phyloP scores from a whole-genome alignment of 352 stramenopile genomes.

The Globisporangium acanthophoron region DNA sequence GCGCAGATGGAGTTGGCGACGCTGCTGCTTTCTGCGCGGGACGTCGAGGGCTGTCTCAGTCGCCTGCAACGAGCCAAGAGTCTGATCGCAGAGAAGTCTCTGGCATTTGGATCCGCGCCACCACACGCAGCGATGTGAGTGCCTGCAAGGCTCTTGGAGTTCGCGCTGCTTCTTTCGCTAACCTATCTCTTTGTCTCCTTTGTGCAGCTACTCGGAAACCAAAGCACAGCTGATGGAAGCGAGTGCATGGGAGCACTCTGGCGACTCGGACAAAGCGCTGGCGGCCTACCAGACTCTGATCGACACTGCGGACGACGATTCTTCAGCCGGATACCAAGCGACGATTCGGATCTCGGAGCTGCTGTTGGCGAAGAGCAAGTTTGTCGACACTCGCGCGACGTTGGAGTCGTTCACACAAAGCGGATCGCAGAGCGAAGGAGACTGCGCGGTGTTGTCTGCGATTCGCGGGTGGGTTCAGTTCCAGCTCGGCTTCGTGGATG shows the following conservation, averaged over 20 bases:
- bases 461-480: constrained; percentile 50
- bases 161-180: neutral
- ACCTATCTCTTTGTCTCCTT: neutral
- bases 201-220: constrained; percentile 44
- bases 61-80: constrained; percentile 38
- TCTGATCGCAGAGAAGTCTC: constrained; percentile 38
- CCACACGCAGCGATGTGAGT: constrained; percentile 40
- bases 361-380: constrained; percentile 23
- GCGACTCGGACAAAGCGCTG: constrained; percentile 39
- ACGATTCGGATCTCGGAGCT: constrained; percentile 42
- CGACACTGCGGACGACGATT: constrained; percentile 12
- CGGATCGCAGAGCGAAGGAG: constrained; percentile 6
- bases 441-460: constrained; percentile 20
- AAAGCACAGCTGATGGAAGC: constrained; percentile 52
- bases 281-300: constrained; percentile 32
- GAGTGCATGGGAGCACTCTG: constrained; percentile 43
- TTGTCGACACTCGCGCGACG: constrained; percentile 24
- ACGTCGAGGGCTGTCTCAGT: constrained; percentile 58
- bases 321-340: constrained; percentile 22
- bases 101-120: constrained; percentile 25
- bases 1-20: constrained; percentile 49
- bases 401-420: constrained; percentile 20
- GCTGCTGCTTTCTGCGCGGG: constrained; percentile 31
- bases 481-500: constrained; percentile 27
- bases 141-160: neutral